Percentiles rank a stretch among this genome's conserved stretches.
Evolutionary conservation across 2,329 filamentous ascomycete genomes (phyloP).

Genomic region (Stachybotrys elegans): DNA sequence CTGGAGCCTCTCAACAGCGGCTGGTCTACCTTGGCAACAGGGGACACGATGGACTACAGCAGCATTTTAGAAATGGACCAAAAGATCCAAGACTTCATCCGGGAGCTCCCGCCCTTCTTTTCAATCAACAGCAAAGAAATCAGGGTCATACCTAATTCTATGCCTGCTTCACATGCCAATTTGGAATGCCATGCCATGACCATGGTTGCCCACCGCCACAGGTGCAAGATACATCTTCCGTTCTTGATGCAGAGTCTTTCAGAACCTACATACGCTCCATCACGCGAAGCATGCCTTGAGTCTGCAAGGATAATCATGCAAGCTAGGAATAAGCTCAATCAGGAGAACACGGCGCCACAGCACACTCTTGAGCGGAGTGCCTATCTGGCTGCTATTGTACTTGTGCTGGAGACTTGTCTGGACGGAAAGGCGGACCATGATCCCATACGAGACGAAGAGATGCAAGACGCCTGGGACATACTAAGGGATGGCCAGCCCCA

Average conservation of each 20-base stretch:
- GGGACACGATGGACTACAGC: conserved; percentile 25
- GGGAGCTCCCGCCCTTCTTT: conserved; percentile 24
- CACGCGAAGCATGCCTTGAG: conserved; percentile 23
- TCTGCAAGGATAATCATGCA: conserved; percentile 25
- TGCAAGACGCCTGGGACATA: conserved; percentile 26
- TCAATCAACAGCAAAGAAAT: conserved; percentile 13
- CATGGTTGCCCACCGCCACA: conserved; percentile 25
- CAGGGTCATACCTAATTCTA: conserved; percentile 14
- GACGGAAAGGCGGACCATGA: conserved; percentile 16
- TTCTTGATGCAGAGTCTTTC: conserved; percentile 27
- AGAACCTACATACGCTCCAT: conserved; percentile 25
- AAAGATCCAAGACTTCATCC: conserved; percentile 19
- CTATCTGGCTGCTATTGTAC: conserved; percentile 27
- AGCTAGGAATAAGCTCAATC: conserved; percentile 21
- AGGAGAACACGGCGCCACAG: conserved; percentile 18
- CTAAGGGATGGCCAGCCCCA: conserved; percentile 23
- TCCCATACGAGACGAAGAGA: conserved; percentile 17
- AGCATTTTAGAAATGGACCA: conserved; percentile 27
- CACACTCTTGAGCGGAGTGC: conserved; percentile 26
- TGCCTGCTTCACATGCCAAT: too few relatives aligned
- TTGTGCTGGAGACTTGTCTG: conserved; percentile 27
- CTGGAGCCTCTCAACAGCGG: conserved; percentile 28
- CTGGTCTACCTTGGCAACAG: conserved; percentile 15
- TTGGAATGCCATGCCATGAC: conserved; percentile 17
- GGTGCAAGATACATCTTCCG: conserved; percentile 30